Evolutionary conservation across 345 rosid species (phyloP).

Genomic region (Toxicodendron radicans): DNA sequence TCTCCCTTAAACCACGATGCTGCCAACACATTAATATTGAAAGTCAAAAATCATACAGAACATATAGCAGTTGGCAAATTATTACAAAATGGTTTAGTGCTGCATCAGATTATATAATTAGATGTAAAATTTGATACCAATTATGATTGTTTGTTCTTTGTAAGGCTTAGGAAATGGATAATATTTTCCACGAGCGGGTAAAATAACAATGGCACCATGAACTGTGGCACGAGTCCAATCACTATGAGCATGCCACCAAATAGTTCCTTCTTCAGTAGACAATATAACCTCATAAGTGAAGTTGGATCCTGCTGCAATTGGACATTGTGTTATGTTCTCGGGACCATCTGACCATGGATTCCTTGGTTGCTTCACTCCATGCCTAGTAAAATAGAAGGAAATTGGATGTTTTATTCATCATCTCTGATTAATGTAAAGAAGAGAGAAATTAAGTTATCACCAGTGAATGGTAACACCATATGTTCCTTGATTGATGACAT

Average conservation of each 20-base stretch:
- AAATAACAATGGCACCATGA: neutral
- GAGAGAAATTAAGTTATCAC: neutral
- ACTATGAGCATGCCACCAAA: too few relatives aligned
- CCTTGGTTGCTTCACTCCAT: slow-evolving; percentile 37
- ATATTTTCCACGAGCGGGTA: slow-evolving; percentile 1
- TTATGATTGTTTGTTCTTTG: slow-evolving; percentile 7
- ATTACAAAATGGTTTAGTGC: too few relatives aligned
- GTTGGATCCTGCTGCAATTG: slow-evolving; percentile 18
- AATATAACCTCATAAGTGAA: slow-evolving; percentile 34
- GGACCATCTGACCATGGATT: slow-evolving; percentile 42
- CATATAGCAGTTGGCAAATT: neutral
- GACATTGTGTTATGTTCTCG: slow-evolving; percentile 34
- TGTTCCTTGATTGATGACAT: slow-evolving; percentile 10
- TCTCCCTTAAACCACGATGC: slow-evolving; percentile 29
- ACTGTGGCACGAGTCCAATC: too few relatives aligned
- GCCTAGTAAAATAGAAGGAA: slow-evolving; percentile 16
- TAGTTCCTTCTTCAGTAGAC: neutral
- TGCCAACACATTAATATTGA: neutral
- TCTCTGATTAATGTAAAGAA: too few relatives aligned
- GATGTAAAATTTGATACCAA: slow-evolving; percentile 1
- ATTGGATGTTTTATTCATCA: too few relatives aligned
- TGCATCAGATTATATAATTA: neutral
- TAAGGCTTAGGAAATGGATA: slow-evolving; percentile 15
- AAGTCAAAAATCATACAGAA: neutral
- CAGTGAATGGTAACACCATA: slow-evolving; percentile 22